phyloP scores from a whole-genome alignment of 164 flowering plant species.

The Chimonanthus praecox region DNA sequence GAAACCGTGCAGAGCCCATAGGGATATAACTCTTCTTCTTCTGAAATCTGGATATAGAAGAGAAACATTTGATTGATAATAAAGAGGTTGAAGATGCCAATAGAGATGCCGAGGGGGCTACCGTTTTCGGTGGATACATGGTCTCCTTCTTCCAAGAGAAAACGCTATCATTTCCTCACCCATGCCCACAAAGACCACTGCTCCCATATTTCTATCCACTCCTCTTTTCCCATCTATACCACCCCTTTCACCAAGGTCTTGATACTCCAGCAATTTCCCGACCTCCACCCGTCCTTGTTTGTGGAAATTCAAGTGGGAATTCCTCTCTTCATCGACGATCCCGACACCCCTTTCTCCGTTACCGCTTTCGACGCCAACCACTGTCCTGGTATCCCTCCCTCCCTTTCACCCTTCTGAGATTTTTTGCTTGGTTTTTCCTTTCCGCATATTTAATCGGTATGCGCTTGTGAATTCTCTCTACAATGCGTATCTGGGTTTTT shows the following conservation, averaged over 20 bases:
- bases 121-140: conserved; percentile 91
- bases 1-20: no score
- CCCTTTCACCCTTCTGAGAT: background rate
- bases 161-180: conserved; percentile 68
- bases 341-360: conserved; percentile 56
- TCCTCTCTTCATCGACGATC: conserved; percentile 45
- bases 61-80: no score
- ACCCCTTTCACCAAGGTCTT: conserved; percentile 56
- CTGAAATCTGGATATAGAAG: no score
- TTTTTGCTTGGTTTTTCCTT: no score
- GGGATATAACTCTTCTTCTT: no score
- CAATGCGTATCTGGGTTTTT: no score
- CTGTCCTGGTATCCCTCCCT: conserved; percentile 48
- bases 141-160: conserved; percentile 43
- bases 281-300: conserved; percentile 31
- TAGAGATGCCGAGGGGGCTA: conserved; percentile 76
- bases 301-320: conserved; percentile 27
- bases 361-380: conserved; percentile 89
- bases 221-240: conserved; percentile 60
- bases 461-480: no score
- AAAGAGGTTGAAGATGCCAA: conserved; percentile 43
- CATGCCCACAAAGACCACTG: conserved; percentile 85
- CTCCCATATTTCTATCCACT: conserved; percentile 34
- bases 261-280: conserved; percentile 45
- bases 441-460: no score